Evolutionary conservation across 2,329 filamentous ascomycete species (phyloP).

Genomic region (Fusarium nurragi): DNA sequence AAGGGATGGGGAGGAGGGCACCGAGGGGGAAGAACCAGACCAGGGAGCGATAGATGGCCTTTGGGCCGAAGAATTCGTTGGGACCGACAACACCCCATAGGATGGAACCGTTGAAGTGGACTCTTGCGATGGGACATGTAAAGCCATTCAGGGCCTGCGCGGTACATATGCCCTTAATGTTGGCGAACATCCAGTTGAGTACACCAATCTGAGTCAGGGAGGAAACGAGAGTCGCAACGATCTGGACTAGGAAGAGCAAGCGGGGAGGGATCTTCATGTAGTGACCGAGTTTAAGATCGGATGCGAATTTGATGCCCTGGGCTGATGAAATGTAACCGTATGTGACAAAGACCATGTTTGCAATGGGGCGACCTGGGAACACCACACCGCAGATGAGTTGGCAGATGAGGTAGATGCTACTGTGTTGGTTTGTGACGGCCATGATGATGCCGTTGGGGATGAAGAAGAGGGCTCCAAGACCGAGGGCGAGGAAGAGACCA

Average conservation of each 20-base stretch:
- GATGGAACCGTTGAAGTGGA: constrained; percentile 91
- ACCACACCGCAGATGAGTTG: constrained; percentile 84
- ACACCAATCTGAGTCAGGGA: constrained; percentile 84
- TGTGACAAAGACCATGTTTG: constrained; percentile 93
- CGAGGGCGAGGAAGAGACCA: constrained; percentile 79
- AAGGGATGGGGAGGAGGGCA: constrained; percentile 74
- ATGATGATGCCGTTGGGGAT: constrained; percentile 93
- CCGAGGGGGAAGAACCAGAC: constrained; percentile 86
- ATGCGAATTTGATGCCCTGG: constrained; percentile 88
- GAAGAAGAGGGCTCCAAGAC: constrained; percentile 82
- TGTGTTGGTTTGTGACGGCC: constrained; percentile 91
- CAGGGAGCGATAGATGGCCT: constrained; percentile 77
- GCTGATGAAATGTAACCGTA: constrained; percentile 91
- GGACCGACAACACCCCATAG: constrained; percentile 91
- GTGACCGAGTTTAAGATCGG: constrained; percentile 86
- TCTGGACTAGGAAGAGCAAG: constrained; percentile 81
- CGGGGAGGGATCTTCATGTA: constrained; percentile 88
- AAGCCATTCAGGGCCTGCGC: constrained; percentile 84
- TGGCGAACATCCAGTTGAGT: constrained; percentile 88
- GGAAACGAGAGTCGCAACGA: constrained; percentile 78
- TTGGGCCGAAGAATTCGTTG: constrained; percentile 79
- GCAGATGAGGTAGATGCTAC: constrained; percentile 85
- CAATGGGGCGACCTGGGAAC: constrained; percentile 85
- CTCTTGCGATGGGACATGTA: constrained; percentile 85
- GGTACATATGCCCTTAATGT: constrained; percentile 81